Percentiles rank a stretch among this genome's conserved stretches.
These are phyloP conservation scores for Rhodamnia argentea DNA, from an alignment of 345 rosid genomes.

Conservation along the genomic window DNA sequence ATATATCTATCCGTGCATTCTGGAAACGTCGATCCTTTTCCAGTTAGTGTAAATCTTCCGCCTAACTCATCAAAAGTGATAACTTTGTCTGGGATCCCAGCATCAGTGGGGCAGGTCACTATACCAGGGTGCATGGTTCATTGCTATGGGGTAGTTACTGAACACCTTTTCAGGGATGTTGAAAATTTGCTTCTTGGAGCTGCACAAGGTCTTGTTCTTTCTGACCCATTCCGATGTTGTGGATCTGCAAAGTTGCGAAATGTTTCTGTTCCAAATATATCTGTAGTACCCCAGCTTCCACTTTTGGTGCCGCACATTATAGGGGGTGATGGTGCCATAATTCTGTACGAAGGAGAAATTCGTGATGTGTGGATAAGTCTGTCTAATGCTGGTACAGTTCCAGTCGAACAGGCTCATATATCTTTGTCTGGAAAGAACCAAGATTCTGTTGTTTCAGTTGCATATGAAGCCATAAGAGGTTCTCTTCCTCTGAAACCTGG, in stretches of 20 bases:
- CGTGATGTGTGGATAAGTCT: conserved; percentile 74
- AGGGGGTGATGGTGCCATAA: conserved; percentile 88
- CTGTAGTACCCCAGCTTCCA: conserved; percentile 75
- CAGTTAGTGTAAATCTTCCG: conserved; percentile 78
- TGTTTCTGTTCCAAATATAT: conserved; percentile 68
- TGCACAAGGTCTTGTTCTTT: conserved; percentile 96
- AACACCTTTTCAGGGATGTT: conserved; percentile 87
- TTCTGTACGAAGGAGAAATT: conserved; percentile 94
- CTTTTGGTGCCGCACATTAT: conserved; percentile 71
- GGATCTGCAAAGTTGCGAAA: conserved; percentile 83
- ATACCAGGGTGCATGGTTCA: conserved; percentile 92
- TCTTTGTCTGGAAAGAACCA: conserved; percentile 93
- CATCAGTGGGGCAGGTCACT: conserved; percentile 65
- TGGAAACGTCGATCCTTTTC: conserved; percentile 89
- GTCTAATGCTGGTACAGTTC: conserved; percentile 92
- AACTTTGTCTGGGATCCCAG: conserved; percentile 86
- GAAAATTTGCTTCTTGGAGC: conserved; percentile 97
- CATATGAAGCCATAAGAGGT: conserved; percentile 56
- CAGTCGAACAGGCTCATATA: conserved; percentile 87
- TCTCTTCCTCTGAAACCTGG: conserved; percentile 94
- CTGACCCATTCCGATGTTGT: conserved; percentile 94
- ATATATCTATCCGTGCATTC: conserved; percentile 88
- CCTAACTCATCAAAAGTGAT: conserved; percentile 97
- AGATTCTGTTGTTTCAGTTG: conserved; percentile 79
- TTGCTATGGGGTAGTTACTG: conserved; percentile 94